Evolutionary conservation across 345 rosid species (phyloP), one percentile per base, ranked within the genome.

Genomic region (Cochlearia excelsa): DNA sequence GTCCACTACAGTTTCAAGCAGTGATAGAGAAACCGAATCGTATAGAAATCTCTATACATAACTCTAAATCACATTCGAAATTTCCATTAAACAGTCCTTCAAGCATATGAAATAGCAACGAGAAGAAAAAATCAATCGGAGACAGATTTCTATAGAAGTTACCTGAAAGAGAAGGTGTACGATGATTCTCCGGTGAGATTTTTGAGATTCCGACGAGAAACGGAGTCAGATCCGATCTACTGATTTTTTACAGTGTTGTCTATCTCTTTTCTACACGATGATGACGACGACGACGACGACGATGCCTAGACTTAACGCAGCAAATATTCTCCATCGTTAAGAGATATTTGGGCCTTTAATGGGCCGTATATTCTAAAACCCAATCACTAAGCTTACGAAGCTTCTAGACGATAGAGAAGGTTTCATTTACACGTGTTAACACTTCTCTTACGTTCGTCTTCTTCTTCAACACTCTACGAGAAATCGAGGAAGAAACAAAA

Each of bases 271-370:
- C 23, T 16, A 16, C 23, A 16, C 23, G 23, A 16, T 16, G 23
- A 16, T 16, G 23, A 16, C 23, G 23, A 16, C 23, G 23, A 16
- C 23, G 23, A 16, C 23, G 23, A 61, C 44, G 73, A 49, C 42
- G 68, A 63, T 63, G 70, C 74, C 58, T 70, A 46, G 30, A 64
- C 50, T 64, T 57, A 51, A 70, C 75, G 70, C 75, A 70, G 2
- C 48, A 51, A 30, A n/a, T 70, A 60, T 53, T 63, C 74, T 50
- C 29, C 5, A 9, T 5, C 0, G 5, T 11, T 1, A 2, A 10
- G 4, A 0, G 2, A 23, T 4, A 0, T 1, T 41, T 48, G 48
- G 63, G 74, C 65, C 52, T 53, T 55, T 61, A 3, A 43, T 69
- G 73, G 73, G 62, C 63, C 68, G 9, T 16, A 16, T 16, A 16